A percentile compares a stretch with the other conserved stretches of the same genome.
Conservation (phyloP, 805 yeast species). For the Kuraishia hungarica region DNA sequence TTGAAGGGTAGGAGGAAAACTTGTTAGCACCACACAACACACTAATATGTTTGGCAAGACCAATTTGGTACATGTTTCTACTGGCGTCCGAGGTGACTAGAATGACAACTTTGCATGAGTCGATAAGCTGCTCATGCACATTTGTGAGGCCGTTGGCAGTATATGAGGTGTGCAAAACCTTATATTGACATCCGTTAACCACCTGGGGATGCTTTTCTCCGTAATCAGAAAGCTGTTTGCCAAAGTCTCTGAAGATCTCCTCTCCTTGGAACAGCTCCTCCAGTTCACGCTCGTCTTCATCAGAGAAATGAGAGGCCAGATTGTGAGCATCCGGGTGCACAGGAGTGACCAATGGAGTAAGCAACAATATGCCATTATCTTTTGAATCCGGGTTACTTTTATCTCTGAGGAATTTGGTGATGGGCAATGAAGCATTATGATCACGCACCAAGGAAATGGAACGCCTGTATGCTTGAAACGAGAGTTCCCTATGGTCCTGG, state of each 20-base stretch:
- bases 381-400: slow-evolving; percentile 9
- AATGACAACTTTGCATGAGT: slow-evolving; percentile 40
- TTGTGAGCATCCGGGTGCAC: slow-evolving; percentile 17
- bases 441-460: slow-evolving; percentile 49
- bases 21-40: slow-evolving; percentile 39
- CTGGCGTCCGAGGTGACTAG: slow-evolving; percentile 50
- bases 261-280: slow-evolving; percentile 27
- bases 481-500: slow-evolving; percentile 32
- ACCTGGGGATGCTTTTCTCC: slow-evolving; percentile 5
- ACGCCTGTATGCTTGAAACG: slow-evolving; percentile 37
- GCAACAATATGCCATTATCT: slow-evolving; percentile 17
- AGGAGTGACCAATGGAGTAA: slow-evolving; percentile 27
- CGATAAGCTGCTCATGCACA: slow-evolving; percentile 45
- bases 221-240: slow-evolving; percentile 33
- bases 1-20: slow-evolving; percentile 26
- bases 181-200: slow-evolving; percentile 21
- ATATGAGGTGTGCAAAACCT: slow-evolving; percentile 48
- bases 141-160: slow-evolving; percentile 49
- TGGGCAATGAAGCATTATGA: slow-evolving; percentile 39
- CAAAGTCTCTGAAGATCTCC: slow-evolving; percentile 45
- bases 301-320: slow-evolving; percentile 1
- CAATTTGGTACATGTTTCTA: slow-evolving; percentile 53
- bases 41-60: slow-evolving; percentile 48
- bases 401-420: slow-evolving; percentile 28
- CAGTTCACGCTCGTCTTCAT: slow-evolving; percentile 4